Percentiles rank a stretch among this genome's conserved stretches.
Evolutionary conservation across 768 basidiomycete species (phyloP).

Genomic region (Suillus paluster): DNA sequence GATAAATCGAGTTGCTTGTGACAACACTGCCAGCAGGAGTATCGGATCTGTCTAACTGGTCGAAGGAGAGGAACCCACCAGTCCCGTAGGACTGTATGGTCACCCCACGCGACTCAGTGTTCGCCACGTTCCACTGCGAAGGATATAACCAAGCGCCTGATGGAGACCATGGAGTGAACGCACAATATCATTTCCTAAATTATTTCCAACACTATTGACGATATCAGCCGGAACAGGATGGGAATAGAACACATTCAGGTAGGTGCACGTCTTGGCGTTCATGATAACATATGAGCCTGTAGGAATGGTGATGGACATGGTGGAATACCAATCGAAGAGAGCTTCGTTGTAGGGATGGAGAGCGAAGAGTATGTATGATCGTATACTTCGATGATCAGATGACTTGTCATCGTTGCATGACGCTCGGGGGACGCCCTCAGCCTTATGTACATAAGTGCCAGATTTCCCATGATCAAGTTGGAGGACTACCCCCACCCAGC

Average conservation of each 20-base stretch:
- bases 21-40: neutral
- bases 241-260: slow-evolving; percentile 12
- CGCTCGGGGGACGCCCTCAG: too few species aligned
- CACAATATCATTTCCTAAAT: slow-evolving; percentile 14
- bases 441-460: too few species aligned
- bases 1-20: slow-evolving; percentile 8
- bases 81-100: slow-evolving; percentile 15
- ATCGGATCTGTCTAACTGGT: neutral
- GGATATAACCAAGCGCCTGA: too few species aligned
- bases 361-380: neutral
- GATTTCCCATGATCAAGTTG: too few species aligned
- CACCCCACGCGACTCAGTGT: slow-evolving; percentile 5
- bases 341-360: neutral
- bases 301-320: slow-evolving; percentile 4
- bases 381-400: too few species aligned
- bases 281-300: slow-evolving; percentile 15
- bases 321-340: neutral
- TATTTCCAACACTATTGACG: slow-evolving; percentile 16
- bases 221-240: slow-evolving; percentile 1
- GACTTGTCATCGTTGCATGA: too few species aligned
- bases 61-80: slow-evolving; percentile 5
- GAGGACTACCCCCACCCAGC: too few species aligned
- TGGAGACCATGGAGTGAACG: neutral
- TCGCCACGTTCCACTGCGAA: slow-evolving; percentile 14
- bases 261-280: slow-evolving; percentile 15